These are phyloP conservation scores for Sporisorium graminicola DNA, from an alignment of 1,284 basidiomycete genomes.

Conservation along the genomic window DNA sequence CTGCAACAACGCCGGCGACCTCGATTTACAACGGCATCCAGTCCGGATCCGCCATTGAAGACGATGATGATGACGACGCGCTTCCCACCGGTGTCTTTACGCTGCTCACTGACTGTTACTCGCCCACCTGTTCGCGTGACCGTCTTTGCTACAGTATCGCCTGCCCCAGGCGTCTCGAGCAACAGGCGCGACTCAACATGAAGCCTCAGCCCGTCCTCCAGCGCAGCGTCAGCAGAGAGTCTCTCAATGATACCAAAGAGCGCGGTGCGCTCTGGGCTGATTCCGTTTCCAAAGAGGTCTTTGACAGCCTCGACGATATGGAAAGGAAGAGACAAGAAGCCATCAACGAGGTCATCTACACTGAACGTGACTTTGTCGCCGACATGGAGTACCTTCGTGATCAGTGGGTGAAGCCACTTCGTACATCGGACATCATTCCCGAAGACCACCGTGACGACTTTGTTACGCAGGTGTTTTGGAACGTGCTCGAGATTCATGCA, in stretches of 20 bases:
- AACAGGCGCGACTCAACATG: constrained; percentile 87
- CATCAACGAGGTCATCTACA: constrained; percentile 99
- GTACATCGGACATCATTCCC: constrained; percentile 80
- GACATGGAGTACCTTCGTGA: constrained; percentile 98
- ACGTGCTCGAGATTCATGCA: constrained; percentile 90
- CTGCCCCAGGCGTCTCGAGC: constrained; percentile 92
- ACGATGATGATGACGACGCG: constrained; percentile 73
- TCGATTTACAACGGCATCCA: constrained; percentile 56
- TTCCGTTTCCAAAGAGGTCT: constrained; percentile 92
- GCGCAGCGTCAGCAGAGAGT: constrained; percentile 80
- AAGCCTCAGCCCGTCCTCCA: constrained; percentile 90
- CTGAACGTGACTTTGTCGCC: constrained; percentile 95
- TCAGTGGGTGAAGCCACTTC: constrained; percentile 87
- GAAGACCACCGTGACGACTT: constrained; percentile 84
- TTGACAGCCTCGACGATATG: constrained; percentile 87
- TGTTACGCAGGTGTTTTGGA: constrained; percentile 97
- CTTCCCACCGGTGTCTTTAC: constrained; percentile 96
- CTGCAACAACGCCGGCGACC: constrained; percentile 60
- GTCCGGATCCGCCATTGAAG: constrained; percentile 51
- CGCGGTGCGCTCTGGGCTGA: constrained; percentile 91
- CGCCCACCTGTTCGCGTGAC: constrained; percentile 94
- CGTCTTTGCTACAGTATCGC: constrained; percentile 95
- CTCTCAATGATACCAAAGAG: constrained; percentile 80
- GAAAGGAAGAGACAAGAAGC: constrained; percentile 98
- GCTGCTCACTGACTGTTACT: constrained; percentile 96